Evolutionary conservation across 1,139 yeast species (phyloP).

Genomic region (Pichia terricola): DNA sequence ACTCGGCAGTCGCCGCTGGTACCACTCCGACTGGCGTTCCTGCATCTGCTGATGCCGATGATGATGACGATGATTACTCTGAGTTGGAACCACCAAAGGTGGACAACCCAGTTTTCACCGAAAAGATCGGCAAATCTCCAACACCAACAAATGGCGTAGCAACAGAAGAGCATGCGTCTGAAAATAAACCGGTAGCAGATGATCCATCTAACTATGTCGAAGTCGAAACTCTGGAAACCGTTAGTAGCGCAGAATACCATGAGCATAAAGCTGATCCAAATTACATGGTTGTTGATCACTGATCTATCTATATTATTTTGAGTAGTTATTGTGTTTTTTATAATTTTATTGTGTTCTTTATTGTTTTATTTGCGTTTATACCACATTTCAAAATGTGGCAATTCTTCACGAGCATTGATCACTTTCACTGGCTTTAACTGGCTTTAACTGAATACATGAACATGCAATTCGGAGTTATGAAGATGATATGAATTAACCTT

Average conservation of each 20-base stretch:
- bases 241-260: slow-evolving; percentile 39
- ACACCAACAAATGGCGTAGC: slow-evolving; percentile 3
- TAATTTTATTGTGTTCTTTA: not conserved
- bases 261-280: slow-evolving; percentile 38
- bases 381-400: not conserved
- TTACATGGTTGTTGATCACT: slow-evolving; percentile 37
- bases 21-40: not conserved
- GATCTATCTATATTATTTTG: not conserved
- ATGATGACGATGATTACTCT: slow-evolving; percentile 8
- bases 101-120: slow-evolving; percentile 13
- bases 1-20: not conserved
- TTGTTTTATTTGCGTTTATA: not conserved
- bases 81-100: slow-evolving; percentile 7
- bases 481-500: too few species aligned
- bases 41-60: slow-evolving; percentile 6
- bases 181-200: slow-evolving; percentile 2
- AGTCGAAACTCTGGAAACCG: slow-evolving; percentile 42
- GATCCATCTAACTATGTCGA: slow-evolving; percentile 20
- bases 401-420: too few species aligned
- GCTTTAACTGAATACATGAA: too few species aligned
- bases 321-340: not conserved
- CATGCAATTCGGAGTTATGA: too few species aligned
- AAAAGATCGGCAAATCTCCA: slow-evolving; percentile 7
- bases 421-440: too few species aligned
- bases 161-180: not conserved